Evolutionary conservation across 768 basidiomycete genomes (phyloP).

Genomic region (Rhizopogon roseolus): DNA sequence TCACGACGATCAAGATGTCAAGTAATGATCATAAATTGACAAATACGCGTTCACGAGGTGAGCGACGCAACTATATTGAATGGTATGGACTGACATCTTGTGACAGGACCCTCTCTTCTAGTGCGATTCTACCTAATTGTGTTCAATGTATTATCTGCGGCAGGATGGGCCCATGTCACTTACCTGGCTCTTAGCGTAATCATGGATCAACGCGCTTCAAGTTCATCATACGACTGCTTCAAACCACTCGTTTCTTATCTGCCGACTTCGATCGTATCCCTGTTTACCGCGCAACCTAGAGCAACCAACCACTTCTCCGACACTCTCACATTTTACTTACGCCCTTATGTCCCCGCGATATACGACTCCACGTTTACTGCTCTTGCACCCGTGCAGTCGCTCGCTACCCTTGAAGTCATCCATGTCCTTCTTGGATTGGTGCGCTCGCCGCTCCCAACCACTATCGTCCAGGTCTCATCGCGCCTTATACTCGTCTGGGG

Average conservation of each 20-base stretch:
- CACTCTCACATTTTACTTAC: conserved; percentile 26
- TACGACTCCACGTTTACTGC: conserved; percentile 53
- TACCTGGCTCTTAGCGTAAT: conserved; percentile 47
- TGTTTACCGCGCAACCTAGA: conserved; percentile 10
- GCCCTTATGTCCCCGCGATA: conserved; percentile 38
- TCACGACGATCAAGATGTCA: not conserved
- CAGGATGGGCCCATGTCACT: conserved; percentile 77
- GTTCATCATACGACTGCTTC: conserved; percentile 28
- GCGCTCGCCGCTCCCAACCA: conserved; percentile 68
- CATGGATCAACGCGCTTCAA: not conserved
- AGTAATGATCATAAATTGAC: not conserved
- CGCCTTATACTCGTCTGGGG: conserved; percentile 86
- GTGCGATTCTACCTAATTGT: conserved; percentile 52
- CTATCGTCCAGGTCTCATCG: conserved; percentile 74
- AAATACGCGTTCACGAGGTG: conserved; percentile 4
- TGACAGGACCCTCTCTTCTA: not conserved
- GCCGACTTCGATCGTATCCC: conserved; percentile 7
- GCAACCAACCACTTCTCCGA: conserved; percentile 32
- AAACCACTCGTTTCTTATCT: conserved; percentile 27
- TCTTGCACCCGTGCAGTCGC: conserved; percentile 73
- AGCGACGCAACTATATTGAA: not conserved
- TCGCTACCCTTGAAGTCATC: conserved; percentile 77
- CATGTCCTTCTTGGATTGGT: conserved; percentile 82
- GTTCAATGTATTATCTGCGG: conserved; percentile 74
- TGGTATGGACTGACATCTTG: not conserved